A percentile compares a stretch with the other conserved stretches of the same genome.
These are phyloP conservation scores for Pichia sp. DNA, from an alignment of 1,139 yeast species.

Conservation along the genomic window DNA sequence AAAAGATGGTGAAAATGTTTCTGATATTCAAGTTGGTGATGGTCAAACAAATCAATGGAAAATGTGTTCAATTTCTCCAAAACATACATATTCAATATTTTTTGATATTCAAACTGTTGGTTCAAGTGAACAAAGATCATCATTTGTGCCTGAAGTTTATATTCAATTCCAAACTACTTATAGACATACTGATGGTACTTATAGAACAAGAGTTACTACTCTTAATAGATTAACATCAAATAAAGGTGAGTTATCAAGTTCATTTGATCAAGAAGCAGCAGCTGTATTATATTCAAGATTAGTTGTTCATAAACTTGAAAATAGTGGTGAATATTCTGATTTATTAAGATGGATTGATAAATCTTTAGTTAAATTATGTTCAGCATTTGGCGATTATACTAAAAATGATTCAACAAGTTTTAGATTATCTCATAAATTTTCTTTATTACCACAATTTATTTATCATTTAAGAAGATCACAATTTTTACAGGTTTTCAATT, in stretches of 20 bases:
- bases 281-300: conserved; percentile 94
- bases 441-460: conserved; percentile 90
- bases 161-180: conserved; percentile 72
- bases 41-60: conserved; percentile 90
- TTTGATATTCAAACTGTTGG: conserved; percentile 69
- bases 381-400: conserved; percentile 80
- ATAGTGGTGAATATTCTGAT: conserved; percentile 43
- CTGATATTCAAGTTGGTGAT: conserved; percentile 89
- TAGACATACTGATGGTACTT: conserved; percentile 76
- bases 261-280: conserved; percentile 99
- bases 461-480: conserved; percentile 95
- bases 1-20: conserved; percentile 57
- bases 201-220: conserved; percentile 88
- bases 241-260: conserved; percentile 35
- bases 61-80: conserved; percentile 76
- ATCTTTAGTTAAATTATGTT: conserved; percentile 74
- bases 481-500: conserved; percentile 92
- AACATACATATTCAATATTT: conserved; percentile 78
- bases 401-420: conserved; percentile 74
- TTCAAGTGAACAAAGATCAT: conserved; percentile 30
- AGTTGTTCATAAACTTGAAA: conserved; percentile 84
- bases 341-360: conserved; percentile 84
- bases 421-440: conserved; percentile 69
- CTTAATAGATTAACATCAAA: conserved; percentile 32
- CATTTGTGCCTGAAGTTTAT: conserved; percentile 46